These are phyloP conservation scores for Polysphondylium violaceum DNA, from an alignment of 78 protist genomes.

Conservation along the genomic window DNA sequence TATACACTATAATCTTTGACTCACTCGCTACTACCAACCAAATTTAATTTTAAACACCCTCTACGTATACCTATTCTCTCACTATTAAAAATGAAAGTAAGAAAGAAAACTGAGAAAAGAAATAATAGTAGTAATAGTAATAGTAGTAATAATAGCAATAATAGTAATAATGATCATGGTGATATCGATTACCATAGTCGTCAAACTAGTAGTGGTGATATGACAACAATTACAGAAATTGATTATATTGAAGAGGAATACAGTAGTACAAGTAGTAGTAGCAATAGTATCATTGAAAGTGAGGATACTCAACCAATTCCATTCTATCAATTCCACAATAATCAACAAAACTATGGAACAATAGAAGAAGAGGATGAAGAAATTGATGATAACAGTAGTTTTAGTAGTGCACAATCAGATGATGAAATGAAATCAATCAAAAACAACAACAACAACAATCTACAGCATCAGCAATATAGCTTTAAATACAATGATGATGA, in stretches of 20 bases:
- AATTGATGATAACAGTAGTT: no score
- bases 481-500: no score
- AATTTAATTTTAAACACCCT: no score
- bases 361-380: no score
- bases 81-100: conserved; percentile 13
- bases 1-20: no score
- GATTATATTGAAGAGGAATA: conserved; percentile 1
- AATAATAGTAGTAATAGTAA: neutral
- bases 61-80: no score
- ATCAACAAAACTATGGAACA: no score
- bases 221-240: neutral
- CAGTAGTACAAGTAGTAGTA: neutral
- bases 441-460: neutral
- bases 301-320: neutral
- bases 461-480: neutral
- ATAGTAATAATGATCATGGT: neutral
- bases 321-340: neutral
- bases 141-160: neutral
- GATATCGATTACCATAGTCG: no score
- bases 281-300: neutral
- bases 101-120: neutral
- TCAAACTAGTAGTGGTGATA: neutral
- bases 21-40: no score
- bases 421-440: neutral
- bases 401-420: no score